A percentile compares a stretch with the other conserved stretches of the same genome.
Conservation (phyloP, 2,329 filamentous ascomycete genomes). For the Penicillium sp. region DNA sequence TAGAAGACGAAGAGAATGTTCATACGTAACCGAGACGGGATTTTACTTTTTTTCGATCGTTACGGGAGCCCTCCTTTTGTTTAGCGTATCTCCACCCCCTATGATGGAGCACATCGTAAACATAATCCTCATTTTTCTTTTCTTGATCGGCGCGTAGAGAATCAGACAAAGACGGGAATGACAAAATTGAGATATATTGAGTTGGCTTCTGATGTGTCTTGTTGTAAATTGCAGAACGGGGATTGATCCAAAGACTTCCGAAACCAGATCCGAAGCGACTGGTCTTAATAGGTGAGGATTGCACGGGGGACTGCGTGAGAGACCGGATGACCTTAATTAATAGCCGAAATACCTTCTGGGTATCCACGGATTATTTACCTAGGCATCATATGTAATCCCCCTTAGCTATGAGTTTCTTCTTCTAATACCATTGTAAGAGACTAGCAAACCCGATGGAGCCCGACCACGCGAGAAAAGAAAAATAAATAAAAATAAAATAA, state of each 20-base stretch:
- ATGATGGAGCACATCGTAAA: conserved; percentile 17
- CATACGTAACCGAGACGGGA: conserved; percentile 20
- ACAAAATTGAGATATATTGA: conserved; percentile 2
- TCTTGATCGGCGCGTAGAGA: background rate
- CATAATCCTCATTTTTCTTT: background rate
- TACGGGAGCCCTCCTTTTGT: background rate
- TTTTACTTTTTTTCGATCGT: conserved; percentile 3
- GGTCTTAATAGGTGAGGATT: conserved; percentile 7
- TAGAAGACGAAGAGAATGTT: conserved; percentile 24
- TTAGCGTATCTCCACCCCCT: conserved; percentile 19
- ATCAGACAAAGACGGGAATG: conserved; percentile 4
- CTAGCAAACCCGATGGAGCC: conserved; percentile 15
- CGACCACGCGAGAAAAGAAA: conserved; percentile 17
- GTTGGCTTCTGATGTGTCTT: conserved; percentile 10
- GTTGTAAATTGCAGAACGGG: background rate
- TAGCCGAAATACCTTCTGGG: conserved; percentile 1
- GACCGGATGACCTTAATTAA: conserved; percentile 14
- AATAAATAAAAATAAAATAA: background rate
- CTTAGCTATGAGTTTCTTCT: background rate
- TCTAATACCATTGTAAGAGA: background rate
- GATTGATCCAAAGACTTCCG: conserved; percentile 11
- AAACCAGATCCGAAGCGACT: conserved; percentile 9
- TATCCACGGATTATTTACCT: conserved; percentile 6
- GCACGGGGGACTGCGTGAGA: conserved; percentile 11
- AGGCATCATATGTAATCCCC: conserved; percentile 18